A percentile compares a stretch with the other conserved stretches of the same genome.
Evolutionary conservation across 192 early-diverging fungal genomes (phyloP).

Genomic region (Coemansia sp.): DNA sequence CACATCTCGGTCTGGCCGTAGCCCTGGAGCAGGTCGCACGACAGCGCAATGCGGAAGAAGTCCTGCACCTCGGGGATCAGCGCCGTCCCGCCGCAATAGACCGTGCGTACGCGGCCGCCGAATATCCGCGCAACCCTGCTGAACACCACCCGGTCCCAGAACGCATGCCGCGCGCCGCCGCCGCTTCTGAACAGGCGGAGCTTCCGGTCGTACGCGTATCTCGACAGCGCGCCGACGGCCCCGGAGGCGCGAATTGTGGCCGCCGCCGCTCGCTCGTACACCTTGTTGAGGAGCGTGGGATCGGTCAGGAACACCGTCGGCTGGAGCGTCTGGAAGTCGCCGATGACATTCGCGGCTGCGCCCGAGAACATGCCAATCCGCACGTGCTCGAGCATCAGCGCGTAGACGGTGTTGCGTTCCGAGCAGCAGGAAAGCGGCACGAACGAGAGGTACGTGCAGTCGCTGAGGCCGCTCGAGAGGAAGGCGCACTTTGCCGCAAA

Average conservation of each 20-base stretch:
- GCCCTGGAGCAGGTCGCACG: constrained; percentile 67
- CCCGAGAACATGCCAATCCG: constrained; percentile 78
- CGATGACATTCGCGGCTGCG: constrained; percentile 63
- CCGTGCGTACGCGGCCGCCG: constrained; percentile 71
- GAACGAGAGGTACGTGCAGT: constrained; percentile 61
- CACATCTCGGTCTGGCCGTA: constrained; percentile 79
- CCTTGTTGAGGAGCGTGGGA: constrained; percentile 76
- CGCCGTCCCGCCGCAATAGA: constrained; percentile 74
- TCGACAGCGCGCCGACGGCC: constrained; percentile 37
- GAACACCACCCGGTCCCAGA: constrained; percentile 88
- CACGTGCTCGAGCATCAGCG: constrained; percentile 52
- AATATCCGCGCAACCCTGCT: constrained; percentile 71
- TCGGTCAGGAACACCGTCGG: constrained; percentile 73
- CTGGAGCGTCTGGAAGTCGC: constrained; percentile 71
- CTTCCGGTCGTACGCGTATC: constrained; percentile 56
- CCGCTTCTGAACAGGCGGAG: constrained; percentile 56
- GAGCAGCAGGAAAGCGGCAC: constrained; percentile 80
- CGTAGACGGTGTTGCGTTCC: constrained; percentile 63
- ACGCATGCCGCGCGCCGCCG: constrained; percentile 60
- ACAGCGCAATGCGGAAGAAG: constrained; percentile 69
- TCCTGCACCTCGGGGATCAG: constrained; percentile 70
- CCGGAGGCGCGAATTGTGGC: constrained; percentile 57
- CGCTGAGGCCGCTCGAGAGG: constrained; percentile 71
- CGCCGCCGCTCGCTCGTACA: constrained; percentile 70
- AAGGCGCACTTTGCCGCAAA: constrained; percentile 20